A percentile compares a stretch with the other conserved stretches of the same genome.
Evolutionary conservation across 2,329 filamentous ascomycete genomes (phyloP).

Genomic region (Bretziella fagacearum): DNA sequence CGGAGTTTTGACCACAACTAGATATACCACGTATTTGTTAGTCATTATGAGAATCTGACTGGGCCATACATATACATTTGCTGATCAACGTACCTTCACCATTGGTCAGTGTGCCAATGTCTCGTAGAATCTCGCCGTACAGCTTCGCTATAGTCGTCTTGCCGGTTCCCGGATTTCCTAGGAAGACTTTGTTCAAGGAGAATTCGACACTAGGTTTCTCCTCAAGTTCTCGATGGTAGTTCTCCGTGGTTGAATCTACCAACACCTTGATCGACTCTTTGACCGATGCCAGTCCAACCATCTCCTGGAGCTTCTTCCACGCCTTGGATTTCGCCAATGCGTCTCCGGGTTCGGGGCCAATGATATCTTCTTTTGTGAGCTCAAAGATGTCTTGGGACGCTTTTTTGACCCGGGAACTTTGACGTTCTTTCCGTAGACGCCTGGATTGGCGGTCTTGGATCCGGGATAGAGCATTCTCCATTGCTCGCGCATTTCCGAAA

Average conservation of each 20-base stretch:
- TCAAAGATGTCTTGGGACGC: constrained; percentile 19
- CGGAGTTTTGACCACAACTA: constrained; percentile 53
- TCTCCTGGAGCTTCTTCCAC: constrained; percentile 38
- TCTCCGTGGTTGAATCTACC: constrained; percentile 42
- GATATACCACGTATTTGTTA: not conserved
- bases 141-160: constrained; percentile 62
- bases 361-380: constrained; percentile 45
- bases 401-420: not conserved
- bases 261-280: constrained; percentile 43
- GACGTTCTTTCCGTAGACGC: constrained; percentile 25
- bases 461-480: constrained; percentile 42
- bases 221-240: constrained; percentile 47
- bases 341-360: constrained; percentile 47
- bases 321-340: constrained; percentile 35
- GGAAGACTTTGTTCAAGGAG: constrained; percentile 50
- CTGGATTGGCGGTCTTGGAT: constrained; percentile 43
- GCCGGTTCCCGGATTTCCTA: constrained; percentile 57
- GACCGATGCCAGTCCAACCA: constrained; percentile 44
- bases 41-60: not conserved
- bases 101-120: constrained; percentile 49
- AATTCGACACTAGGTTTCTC: constrained; percentile 44
- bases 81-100: constrained; percentile 37
- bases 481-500: constrained; percentile 55
- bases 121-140: constrained; percentile 50
- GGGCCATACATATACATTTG: too few relatives aligned